Conservation (phyloP, 2,329 filamentous ascomycete genomes). For the Thielaviopsis ethacetica region DNA sequence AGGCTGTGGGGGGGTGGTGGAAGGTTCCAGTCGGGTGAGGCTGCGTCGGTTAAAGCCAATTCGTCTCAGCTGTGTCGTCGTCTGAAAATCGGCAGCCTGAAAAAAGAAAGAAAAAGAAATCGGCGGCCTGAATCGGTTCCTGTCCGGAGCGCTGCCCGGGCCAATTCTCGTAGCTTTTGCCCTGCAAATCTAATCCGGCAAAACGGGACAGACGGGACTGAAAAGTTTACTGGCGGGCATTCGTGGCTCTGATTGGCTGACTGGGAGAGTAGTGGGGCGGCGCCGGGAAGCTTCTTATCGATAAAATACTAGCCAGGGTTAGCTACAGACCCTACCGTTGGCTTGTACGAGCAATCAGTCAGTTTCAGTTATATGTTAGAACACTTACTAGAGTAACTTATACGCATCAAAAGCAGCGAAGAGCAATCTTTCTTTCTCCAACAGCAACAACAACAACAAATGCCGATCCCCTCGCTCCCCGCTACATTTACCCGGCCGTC, state of each 20-base stretch:
- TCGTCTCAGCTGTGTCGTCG: neutral
- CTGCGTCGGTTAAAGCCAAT: too few species aligned
- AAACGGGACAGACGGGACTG: neutral
- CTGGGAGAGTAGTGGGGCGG: neutral
- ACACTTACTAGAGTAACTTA: too few species aligned
- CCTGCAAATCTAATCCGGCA: neutral
- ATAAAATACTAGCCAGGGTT: constrained; percentile 2
- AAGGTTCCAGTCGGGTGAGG: too few species aligned
- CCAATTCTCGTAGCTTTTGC: neutral
- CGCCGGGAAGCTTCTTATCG: neutral
- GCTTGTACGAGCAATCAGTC: neutral
- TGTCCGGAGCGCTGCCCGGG: neutral
- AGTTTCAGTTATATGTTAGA: neutral
- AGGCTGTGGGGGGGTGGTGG: neutral
- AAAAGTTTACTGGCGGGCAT: constrained; percentile 6
- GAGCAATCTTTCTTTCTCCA: too few species aligned
- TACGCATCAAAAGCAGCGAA: neutral
- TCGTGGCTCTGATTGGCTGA: constrained; percentile 1
- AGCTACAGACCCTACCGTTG: neutral
- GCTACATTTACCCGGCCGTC: constrained; percentile 1
- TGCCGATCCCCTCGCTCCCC: constrained; percentile 12
- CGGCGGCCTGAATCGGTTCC: too few species aligned
- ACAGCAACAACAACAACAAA: neutral
- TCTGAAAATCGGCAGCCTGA: too few species aligned
- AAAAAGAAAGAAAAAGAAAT: too few species aligned